Base-by-base conservation (phyloP, 768 basidiomycete species). In the Psilocybe sp. region DNA sequence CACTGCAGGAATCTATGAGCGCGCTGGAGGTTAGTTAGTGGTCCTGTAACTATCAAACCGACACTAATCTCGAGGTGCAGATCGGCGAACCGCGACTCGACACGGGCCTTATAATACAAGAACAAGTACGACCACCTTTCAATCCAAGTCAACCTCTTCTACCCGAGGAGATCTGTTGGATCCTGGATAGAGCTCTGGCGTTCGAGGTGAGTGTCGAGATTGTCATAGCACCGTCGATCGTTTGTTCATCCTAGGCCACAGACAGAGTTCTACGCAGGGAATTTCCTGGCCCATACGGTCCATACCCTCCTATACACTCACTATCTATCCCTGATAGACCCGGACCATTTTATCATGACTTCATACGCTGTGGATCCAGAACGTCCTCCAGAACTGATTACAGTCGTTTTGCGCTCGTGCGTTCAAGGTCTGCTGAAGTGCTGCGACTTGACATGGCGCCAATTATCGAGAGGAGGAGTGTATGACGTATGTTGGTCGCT, bases 41-140 rank as follows among this genome's bases (percentile, higher is more conserved):
- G 33, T 15, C 14, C 9, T 39, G n/a, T 14, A n/a, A 23, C 40
- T 7, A 20, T 35, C 33, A 16, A n/a, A 14, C 14, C 33, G 3
- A 37, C 23, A 34, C 8, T 34, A 44, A 15, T 16, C n/a, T 28
- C 32, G 47, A 12, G 50, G 16, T n/a, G 47, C 66, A 95, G 93
- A 91, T 95, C 44, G 89, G 92, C 16, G 92, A 96, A 65, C 87
- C 91, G 18, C 82, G 90, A 10, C 82, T 95, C 65, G 94, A 97
- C 65, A 92, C 84, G 47, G 93, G 94, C 9, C 72, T 89, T 52
- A 72, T 74, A 13, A 52, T 64, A 3, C 64, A 72, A 49, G 72
- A 74, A 19, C 72, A 80, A 34, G 59, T 64, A 12, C 58, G 65
- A 2, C 73, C 77, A 0, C 64, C 72, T 0, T 94, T 94, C 59